These are phyloP conservation scores for Dorcoceras hygrometricum DNA, from an alignment of 257 asterid species.

Conservation along the genomic window DNA sequence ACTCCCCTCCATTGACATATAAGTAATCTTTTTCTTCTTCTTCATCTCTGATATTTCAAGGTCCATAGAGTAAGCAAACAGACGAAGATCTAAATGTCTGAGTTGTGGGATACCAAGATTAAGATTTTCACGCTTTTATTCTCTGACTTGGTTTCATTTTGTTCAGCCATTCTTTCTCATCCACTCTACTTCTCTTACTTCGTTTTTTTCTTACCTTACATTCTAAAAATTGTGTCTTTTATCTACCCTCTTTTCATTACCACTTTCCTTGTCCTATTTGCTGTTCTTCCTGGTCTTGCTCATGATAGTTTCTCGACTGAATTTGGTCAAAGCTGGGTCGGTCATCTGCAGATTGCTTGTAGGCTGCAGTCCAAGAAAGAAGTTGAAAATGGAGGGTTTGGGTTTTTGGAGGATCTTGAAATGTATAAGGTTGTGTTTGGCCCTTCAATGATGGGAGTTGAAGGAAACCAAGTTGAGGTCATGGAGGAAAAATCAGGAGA, in stretches of 20 bases:
- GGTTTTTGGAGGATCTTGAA: slow-evolving; percentile 41
- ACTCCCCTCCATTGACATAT: slow-evolving; percentile 24
- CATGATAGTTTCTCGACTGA: slow-evolving; percentile 3
- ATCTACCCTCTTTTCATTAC: slow-evolving; percentile 77
- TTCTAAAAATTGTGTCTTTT: slow-evolving; percentile 50
- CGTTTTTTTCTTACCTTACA: slow-evolving; percentile 61
- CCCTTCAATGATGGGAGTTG: slow-evolving; percentile 20
- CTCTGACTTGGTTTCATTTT: slow-evolving; percentile 33
- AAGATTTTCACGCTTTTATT: slow-evolving; percentile 35
- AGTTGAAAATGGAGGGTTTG: slow-evolving; percentile 15
- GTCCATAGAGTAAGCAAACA: neutral
- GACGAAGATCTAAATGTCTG: slow-evolving; percentile 38
- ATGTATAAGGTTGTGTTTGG: slow-evolving; percentile 47
- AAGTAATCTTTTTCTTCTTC: slow-evolving; percentile 24
- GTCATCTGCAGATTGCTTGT: slow-evolving; percentile 10
- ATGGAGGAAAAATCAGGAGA: slow-evolving; percentile 22
- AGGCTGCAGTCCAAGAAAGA: slow-evolving; percentile 20
- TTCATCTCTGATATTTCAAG: slow-evolving; percentile 36
- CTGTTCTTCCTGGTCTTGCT: slow-evolving; percentile 32
- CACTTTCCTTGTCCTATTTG: slow-evolving; percentile 47
- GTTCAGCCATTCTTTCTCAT: slow-evolving; percentile 48
- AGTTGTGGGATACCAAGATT: slow-evolving; percentile 35
- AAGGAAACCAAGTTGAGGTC: slow-evolving; percentile 21
- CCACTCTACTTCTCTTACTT: slow-evolving; percentile 63
- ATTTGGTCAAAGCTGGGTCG: slow-evolving; percentile 5